These are phyloP conservation scores for Penicillium verrucosum DNA, from an alignment of 2,329 filamentous ascomycete genomes.

Conservation along the genomic window DNA sequence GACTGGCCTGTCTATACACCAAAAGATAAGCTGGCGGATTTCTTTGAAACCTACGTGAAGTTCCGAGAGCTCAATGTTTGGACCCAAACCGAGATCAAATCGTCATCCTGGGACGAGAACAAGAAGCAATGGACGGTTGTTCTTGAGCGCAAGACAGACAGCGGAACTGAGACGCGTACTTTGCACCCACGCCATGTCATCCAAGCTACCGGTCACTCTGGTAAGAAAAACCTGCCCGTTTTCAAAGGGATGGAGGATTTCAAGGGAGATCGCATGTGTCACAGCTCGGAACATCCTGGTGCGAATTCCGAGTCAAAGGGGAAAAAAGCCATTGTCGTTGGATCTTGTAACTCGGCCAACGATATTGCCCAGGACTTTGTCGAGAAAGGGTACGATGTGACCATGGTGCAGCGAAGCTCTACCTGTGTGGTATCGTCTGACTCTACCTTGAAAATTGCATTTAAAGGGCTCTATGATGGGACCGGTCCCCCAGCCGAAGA, in stretches of 20 bases:
- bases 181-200: conserved; percentile 63
- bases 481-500: conserved; percentile 61
- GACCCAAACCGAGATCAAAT: conserved; percentile 52
- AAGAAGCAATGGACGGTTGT: conserved; percentile 55
- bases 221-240: conserved; percentile 55
- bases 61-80: conserved; percentile 68
- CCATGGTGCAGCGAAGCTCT: conserved; percentile 65
- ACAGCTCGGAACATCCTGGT: conserved; percentile 60
- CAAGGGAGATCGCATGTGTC: conserved; percentile 57
- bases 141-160: conserved; percentile 44
- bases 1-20: conserved; percentile 69
- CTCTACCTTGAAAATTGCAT: conserved; percentile 51
- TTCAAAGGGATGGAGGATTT: conserved; percentile 54
- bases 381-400: conserved; percentile 64
- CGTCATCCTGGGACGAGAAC: conserved; percentile 51
- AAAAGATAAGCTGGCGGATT: conserved; percentile 68
- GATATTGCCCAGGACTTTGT: conserved; percentile 68
- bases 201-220: conserved; percentile 66
- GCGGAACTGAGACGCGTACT: conserved; percentile 49
- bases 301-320: conserved; percentile 48
- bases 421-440: conserved; percentile 62
- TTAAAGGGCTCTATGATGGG: conserved; percentile 52
- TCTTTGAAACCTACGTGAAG: conserved; percentile 63
- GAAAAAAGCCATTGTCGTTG: conserved; percentile 64
- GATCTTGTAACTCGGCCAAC: conserved; percentile 66